Percentiles rank a stretch among this genome's conserved stretches.
Conservation (phyloP, 768 basidiomycete species). For the Suillus sp. region DNA sequence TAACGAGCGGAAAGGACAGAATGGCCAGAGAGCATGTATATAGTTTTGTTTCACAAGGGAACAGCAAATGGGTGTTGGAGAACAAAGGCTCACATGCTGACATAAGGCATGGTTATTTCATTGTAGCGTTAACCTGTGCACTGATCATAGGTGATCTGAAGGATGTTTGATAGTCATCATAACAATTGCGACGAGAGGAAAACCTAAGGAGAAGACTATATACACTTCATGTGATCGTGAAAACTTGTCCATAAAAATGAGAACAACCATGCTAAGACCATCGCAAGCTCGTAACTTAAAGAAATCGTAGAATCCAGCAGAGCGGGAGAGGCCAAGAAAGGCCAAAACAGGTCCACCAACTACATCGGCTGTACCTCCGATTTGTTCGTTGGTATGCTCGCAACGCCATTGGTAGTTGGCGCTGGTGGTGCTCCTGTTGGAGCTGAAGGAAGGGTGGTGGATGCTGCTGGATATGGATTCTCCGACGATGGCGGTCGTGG, state of each 20-base stretch:
- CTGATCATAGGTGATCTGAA: not conserved
- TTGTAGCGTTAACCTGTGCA: not conserved
- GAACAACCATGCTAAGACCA: conserved; percentile 21
- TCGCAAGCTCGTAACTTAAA: conserved; percentile 5
- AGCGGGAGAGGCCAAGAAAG: conserved; percentile 12
- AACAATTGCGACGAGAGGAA: conserved; percentile 15
- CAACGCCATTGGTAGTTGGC: conserved; percentile 45
- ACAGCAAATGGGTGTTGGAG: not conserved
- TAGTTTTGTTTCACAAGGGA: conserved; percentile 1
- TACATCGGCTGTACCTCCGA: conserved; percentile 45
- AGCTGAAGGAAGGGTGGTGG: conserved; percentile 31
- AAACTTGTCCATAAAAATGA: conserved; percentile 29
- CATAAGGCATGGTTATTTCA: not conserved
- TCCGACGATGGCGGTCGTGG: conserved; percentile 66
- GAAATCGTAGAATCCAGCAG: conserved; percentile 12
- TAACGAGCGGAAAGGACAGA: not conserved
- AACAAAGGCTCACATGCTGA: conserved; percentile 7
- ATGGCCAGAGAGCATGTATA: conserved; percentile 9
- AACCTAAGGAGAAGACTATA: conserved; percentile 24
- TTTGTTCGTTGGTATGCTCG: conserved; percentile 41
- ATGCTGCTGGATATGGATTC: conserved; percentile 51
- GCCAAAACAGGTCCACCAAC: conserved; percentile 8
- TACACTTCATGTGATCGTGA: conserved; percentile 29
- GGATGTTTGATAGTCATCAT: conserved; percentile 14
- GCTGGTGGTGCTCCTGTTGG: conserved; percentile 14